Percentiles rank a stretch among this genome's conserved stretches.
phyloP scores from a whole-genome alignment of 768 basidiomycete genomes.

The Lactarius akahatsu region DNA sequence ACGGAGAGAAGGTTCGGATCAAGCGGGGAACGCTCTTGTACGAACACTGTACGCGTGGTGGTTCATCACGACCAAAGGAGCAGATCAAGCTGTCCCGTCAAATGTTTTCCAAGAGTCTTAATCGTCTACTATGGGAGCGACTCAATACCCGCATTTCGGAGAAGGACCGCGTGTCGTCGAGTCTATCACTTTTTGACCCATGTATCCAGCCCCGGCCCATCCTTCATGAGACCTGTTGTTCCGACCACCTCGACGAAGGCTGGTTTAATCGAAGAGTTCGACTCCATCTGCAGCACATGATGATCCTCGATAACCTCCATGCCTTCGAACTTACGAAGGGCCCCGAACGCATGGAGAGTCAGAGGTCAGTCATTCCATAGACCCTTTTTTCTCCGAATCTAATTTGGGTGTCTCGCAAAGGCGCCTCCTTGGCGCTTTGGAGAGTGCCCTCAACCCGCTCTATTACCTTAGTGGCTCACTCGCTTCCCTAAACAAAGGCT shows the following conservation, averaged over 20 bases:
- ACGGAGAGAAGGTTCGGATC: constrained; percentile 8
- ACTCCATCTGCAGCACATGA: constrained; percentile 50
- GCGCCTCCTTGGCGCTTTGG: constrained; percentile 34
- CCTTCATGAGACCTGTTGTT: constrained; percentile 42
- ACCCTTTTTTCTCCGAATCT: background rate
- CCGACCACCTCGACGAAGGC: constrained; percentile 32
- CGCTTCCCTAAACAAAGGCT: constrained; percentile 36
- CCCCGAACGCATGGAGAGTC: background rate
- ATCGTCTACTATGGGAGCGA: constrained; percentile 2
- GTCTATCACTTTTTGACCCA: constrained; percentile 14
- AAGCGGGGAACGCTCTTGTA: constrained; percentile 8
- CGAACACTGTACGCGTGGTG: background rate
- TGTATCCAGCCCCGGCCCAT: constrained; percentile 22
- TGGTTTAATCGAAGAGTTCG: constrained; percentile 46
- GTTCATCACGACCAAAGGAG: background rate
- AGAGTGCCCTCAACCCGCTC: constrained; percentile 51
- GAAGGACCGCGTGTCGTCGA: background rate
- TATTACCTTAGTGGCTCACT: constrained; percentile 47
- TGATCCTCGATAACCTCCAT: constrained; percentile 43
- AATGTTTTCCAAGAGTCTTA: background rate
- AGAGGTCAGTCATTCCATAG: constrained; percentile 7
- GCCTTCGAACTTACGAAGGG: background rate
- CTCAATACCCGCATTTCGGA: constrained; percentile 4
- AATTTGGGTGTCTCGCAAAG: background rate
- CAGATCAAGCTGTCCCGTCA: constrained; percentile 5